Percentiles rank a stretch among this genome's conserved stretches.
Conservation (phyloP, 2,329 filamentous ascomycete species). For the Scytalidium lignicola region DNA sequence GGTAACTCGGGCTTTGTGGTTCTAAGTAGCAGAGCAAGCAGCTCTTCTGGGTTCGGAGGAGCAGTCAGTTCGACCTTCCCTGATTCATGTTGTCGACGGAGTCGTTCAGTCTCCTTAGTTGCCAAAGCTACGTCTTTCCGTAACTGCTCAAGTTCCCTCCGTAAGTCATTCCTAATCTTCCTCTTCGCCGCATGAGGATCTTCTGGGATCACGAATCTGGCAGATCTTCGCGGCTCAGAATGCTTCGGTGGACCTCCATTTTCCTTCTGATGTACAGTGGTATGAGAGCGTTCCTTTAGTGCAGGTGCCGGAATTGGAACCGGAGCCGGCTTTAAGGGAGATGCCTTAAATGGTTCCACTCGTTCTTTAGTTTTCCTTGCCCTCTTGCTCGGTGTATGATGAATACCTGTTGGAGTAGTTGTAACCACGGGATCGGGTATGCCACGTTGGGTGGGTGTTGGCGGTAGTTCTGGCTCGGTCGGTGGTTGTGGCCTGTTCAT, state of each 20-base stretch:
- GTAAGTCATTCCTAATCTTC: conserved; percentile 46
- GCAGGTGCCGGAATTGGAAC: neutral
- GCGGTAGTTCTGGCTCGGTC: conserved; percentile 61
- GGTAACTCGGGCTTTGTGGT: conserved; percentile 14
- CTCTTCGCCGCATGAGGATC: conserved; percentile 41
- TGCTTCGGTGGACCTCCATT: conserved; percentile 1
- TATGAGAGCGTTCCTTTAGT: neutral
- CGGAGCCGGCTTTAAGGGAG: conserved; percentile 23
- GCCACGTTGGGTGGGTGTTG: conserved; percentile 45
- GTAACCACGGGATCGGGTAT: conserved; percentile 47
- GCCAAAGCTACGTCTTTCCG: conserved; percentile 54
- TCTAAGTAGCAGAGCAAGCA: conserved; percentile 20
- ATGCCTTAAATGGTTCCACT: conserved; percentile 23
- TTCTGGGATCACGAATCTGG: conserved; percentile 19
- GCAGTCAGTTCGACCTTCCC: conserved; percentile 33
- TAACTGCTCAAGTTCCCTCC: conserved; percentile 50
- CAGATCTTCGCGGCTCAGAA: conserved; percentile 19
- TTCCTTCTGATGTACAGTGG: neutral
- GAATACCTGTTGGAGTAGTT: conserved; percentile 54
- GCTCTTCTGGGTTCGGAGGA: conserved; percentile 34
- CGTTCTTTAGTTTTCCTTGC: conserved; percentile 34
- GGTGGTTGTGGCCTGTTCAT: conserved; percentile 4
- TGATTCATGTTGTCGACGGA: conserved; percentile 37
- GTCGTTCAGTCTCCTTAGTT: conserved; percentile 52
- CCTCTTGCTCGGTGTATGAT: conserved; percentile 50